Conservation (phyloP, 2,329 filamentous ascomycete genomes). For the Colletotrichum chrysophilum region DNA sequence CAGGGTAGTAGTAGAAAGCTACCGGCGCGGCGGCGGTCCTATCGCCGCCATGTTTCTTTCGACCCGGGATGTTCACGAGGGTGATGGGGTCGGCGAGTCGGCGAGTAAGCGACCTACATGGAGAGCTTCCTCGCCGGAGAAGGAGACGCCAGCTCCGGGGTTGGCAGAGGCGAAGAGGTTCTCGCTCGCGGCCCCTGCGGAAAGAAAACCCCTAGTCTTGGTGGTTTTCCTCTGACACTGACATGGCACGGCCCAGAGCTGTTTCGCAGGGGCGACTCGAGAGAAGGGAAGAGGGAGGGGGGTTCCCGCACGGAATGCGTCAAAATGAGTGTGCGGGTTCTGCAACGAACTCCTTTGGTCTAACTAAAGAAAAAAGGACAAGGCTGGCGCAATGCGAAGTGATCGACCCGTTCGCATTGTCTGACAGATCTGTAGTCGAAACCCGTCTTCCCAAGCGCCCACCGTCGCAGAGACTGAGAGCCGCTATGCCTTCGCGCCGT, state of each 20-base stretch:
- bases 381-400: not conserved
- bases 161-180: not conserved
- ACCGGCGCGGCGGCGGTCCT: not conserved
- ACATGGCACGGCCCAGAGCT: slow-evolving; percentile 6
- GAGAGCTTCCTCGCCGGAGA: not conserved
- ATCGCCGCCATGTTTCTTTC: not conserved
- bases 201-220: not conserved
- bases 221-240: not conserved
- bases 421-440: not conserved
- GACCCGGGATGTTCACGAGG: not conserved
- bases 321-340: not conserved
- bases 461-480: not conserved
- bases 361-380: not conserved
- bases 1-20: not conserved
- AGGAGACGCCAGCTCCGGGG: not conserved
- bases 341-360: not conserved
- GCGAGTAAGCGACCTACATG: not conserved
- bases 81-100: not conserved
- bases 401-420: not conserved
- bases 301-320: not conserved
- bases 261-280: not conserved
- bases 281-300: not conserved
- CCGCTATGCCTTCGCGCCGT: not conserved
- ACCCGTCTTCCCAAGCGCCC: not conserved
- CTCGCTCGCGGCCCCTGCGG: not conserved